phyloP scores from a whole-genome alignment of 2,329 filamentous ascomycete genomes.

The Bipolaris bicolor region DNA sequence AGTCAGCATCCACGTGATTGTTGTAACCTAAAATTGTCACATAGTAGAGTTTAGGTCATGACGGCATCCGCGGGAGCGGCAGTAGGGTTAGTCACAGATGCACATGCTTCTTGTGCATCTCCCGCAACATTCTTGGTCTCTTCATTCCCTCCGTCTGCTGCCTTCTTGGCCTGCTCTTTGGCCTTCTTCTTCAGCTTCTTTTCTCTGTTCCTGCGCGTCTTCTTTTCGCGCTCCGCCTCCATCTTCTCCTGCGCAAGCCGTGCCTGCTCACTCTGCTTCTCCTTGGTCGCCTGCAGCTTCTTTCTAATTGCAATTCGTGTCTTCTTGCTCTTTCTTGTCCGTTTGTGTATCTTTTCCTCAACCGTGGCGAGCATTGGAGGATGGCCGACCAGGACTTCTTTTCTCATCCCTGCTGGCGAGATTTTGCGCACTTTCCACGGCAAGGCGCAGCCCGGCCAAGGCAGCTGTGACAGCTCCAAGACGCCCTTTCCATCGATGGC shows the following conservation, averaged over 20 bases:
- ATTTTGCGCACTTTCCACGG: conserved; percentile 46
- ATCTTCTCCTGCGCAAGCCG: conserved; percentile 41
- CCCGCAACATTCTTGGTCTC: conserved; percentile 4
- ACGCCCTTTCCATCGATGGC: conserved; percentile 41
- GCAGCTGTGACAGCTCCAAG: conserved; percentile 34
- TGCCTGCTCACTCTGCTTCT: conserved; percentile 33
- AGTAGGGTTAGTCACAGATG: neutral
- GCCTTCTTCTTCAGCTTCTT: conserved; percentile 49
- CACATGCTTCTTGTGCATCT: neutral
- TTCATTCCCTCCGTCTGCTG: conserved; percentile 13
- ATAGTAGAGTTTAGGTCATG: neutral
- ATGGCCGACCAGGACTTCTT: conserved; percentile 39
- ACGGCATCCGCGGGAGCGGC: neutral
- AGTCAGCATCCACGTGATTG: neutral
- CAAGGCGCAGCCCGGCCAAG: conserved; percentile 45
- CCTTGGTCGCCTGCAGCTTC: conserved; percentile 36
- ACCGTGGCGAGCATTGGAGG: conserved; percentile 27
- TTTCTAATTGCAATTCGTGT: conserved; percentile 42
- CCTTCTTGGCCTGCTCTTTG: conserved; percentile 43
- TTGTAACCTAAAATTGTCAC: neutral
- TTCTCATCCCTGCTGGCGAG: conserved; percentile 39
- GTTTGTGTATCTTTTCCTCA: conserved; percentile 33
- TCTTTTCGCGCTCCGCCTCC: conserved; percentile 45
- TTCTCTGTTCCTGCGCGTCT: conserved; percentile 45
- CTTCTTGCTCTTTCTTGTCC: conserved; percentile 45